Base-by-base conservation (phyloP, 306 rosid genomes). In the Quercus berberidifolia region DNA sequence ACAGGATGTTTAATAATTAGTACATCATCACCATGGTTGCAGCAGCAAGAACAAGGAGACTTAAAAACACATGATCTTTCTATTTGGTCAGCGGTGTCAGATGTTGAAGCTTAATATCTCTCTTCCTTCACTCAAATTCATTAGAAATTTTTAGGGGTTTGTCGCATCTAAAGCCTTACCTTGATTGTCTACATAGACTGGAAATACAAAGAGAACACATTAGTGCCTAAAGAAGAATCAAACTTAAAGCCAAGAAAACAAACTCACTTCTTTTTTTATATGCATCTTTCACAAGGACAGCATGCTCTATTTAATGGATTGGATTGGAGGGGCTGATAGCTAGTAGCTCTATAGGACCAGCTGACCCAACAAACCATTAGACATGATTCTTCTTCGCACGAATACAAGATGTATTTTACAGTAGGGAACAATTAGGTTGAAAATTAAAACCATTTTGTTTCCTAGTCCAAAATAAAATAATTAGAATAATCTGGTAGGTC, bases 171-270 rank as follows among this genome's bases (percentile, higher is more conserved):
- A 57, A 64, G 51, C 63, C 69, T 33, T 18, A 76, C 28, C 28
- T 28, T 73, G 55, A 65, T 71, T 54, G 70, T 63, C 21, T 65
- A 18, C 64, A 55, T 63, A 38, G 30, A 73, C 52, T 13, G 69
- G 63, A 23, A 59, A 68, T 73, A 26, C 63, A 43, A 59, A 58
- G 30, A 84, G 69, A 76, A 76, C 73, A 74, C 38, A 74, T 70
- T 59, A 70, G 46, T 9, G 30, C 74, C 60, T 62, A 57, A 49
- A 68, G 57, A 57, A 73, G 15, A 62, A 41, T 7, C 49, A 58
- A 21, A 74, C 28, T 28, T 5, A 57, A 74, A 82, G 55, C 62
- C 23, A 51, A 30, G 23, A 71, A 79, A 85, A 33, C 54, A 43
- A 68, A 55, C 56, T 60, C 10, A 63, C n/a, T 30, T 63, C 41